Base-by-base conservation (phyloP, 352 stramenopile species). In the Achlya hypogyna region DNA sequence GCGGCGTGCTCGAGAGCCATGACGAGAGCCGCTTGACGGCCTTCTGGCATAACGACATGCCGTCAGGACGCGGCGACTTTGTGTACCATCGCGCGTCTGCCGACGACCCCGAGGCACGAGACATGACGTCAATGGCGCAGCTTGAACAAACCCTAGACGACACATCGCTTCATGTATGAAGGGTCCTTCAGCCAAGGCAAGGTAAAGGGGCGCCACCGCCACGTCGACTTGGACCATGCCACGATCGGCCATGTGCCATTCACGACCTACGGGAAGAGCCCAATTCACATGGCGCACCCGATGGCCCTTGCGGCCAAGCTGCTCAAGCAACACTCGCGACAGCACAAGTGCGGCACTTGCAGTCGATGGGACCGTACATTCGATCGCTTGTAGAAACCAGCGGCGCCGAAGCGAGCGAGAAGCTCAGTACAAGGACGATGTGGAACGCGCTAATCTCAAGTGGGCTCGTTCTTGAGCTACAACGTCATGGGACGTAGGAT, bases 181-280 rank as follows among this genome's bases (percentile, higher is more conserved):
- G 82, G 79, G 12, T 78, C 70, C n/a, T 88, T 88, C 54, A 66
- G 84, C 25, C 71, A 86, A 42, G 78, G 78, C 56, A 73, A 85
- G 65, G 87, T 75, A 47, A 78, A 78, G 25, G 74, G 77, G 20
- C 71, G 78, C 22, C 79, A 90, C 35, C 82, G 79, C 0, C 73
- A 84, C 65, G 76, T 78, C 8, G 76, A 86, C 42, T 60, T 88
- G 12, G 69, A 82, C n/a, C 63, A 74, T 32, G 18, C 31, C 2
- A 62, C 62, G 29, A 64, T 42, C 20, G 62, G 70, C 16, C 70
- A 78, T 22, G 60, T 75, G 20, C 78, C 79, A 1, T 90, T 88
- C 63, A 88, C 82, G 18, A 88, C 82, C 2, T 87, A 87, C 29
- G 79, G 78, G 27, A 87, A 87, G 63, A 88, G 78, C 42, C 65